These are phyloP conservation scores for Alternaria brassicae DNA, from an alignment of 2,329 filamentous ascomycete genomes.

Conservation along the genomic window DNA sequence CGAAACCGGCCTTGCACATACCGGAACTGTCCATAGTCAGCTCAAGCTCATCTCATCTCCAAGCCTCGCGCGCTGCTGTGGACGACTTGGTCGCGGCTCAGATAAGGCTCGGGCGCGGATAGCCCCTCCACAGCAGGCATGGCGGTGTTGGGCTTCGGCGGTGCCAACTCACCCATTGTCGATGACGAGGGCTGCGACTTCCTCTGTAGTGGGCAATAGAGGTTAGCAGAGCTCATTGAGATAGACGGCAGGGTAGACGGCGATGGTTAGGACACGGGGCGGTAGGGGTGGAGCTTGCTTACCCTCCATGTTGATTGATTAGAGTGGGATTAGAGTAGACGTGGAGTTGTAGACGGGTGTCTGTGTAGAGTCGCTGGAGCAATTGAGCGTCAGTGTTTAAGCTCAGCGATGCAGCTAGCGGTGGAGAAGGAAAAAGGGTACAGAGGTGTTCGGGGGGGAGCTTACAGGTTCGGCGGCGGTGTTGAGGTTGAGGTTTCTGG, in stretches of 20 bases:
- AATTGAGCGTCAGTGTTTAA: conserved; percentile 39
- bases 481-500: conserved; percentile 48
- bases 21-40: conserved; percentile 77
- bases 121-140: conserved; percentile 51
- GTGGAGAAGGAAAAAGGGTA: conserved; percentile 38
- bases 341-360: conserved; percentile 42
- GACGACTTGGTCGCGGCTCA: conserved; percentile 30
- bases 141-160: conserved; percentile 42
- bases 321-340: conserved; percentile 48
- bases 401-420: conserved; percentile 28
- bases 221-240: conserved; percentile 49
- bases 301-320: conserved; percentile 69
- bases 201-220: conserved; percentile 70
- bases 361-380: conserved; percentile 40
- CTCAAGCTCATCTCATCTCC: conserved; percentile 34
- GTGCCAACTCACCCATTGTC: conserved; percentile 96
- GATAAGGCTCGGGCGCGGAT: conserved; percentile 35
- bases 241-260: conserved; percentile 27
- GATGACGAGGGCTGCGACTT: conserved; percentile 99
- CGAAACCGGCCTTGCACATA: conserved; percentile 99
- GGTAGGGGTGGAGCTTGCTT: conserved; percentile 58
- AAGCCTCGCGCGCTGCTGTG: conserved; percentile 32
- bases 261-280: conserved; percentile 25
- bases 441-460: conserved; percentile 34
- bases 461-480: conserved; percentile 44